phyloP scores from a whole-genome alignment of 2,329 filamentous ascomycete species.

The Cucurbitaria berberidis region DNA sequence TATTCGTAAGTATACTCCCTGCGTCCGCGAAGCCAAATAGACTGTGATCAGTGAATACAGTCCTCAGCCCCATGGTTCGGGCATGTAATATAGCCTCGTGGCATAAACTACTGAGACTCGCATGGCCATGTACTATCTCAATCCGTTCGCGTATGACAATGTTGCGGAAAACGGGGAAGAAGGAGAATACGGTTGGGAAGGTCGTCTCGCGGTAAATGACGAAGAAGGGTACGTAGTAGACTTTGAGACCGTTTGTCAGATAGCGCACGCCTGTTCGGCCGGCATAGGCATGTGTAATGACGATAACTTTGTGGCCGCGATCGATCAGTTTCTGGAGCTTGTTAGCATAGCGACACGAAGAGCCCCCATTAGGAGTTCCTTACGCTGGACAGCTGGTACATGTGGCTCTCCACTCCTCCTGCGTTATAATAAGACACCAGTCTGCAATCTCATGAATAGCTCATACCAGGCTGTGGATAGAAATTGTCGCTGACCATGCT shows the following conservation, averaged over 20 bases:
- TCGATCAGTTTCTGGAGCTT: constrained; percentile 81
- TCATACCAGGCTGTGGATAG: constrained; percentile 84
- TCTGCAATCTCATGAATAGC: not conserved
- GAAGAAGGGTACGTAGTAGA: constrained; percentile 96
- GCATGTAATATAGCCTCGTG: constrained; percentile 95
- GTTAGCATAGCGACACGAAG: constrained; percentile 17
- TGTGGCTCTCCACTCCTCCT: constrained; percentile 95
- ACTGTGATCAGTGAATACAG: constrained; percentile 97
- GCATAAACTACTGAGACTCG: constrained; percentile 87
- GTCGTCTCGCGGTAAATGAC: constrained; percentile 93
- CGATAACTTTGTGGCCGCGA: constrained; percentile 95
- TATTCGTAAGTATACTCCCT: constrained; percentile 94
- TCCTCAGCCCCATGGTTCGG: constrained; percentile 92
- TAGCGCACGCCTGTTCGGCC: constrained; percentile 92
- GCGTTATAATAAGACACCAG: constrained; percentile 24
- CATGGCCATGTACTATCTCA: constrained; percentile 98
- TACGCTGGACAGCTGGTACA: constrained; percentile 90
- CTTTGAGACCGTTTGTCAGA: constrained; percentile 95
- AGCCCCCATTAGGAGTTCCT: constrained; percentile 15
- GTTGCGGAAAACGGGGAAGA: constrained; percentile 96
- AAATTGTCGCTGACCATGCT: constrained; percentile 99
- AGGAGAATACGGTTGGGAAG: constrained; percentile 97
- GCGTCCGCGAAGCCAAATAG: constrained; percentile 97
- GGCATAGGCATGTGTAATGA: constrained; percentile 94
- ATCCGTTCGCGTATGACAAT: constrained; percentile 94